phyloP scores from a whole-genome alignment of 257 asterid species.

The Lavandula angustifolia region DNA sequence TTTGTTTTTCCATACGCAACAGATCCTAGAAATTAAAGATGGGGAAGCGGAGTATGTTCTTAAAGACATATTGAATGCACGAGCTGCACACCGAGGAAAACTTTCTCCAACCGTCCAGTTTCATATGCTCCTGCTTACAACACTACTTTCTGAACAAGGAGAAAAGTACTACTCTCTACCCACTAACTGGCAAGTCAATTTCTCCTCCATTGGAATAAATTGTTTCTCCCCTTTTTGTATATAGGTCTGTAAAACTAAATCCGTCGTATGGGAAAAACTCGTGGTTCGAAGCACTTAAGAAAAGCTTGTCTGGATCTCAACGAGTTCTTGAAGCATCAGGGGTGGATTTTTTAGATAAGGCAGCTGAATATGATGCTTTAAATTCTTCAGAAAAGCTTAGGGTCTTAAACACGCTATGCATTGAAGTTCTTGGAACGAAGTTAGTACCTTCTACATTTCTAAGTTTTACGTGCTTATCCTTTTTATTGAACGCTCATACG shows the following conservation, averaged over 20 bases:
- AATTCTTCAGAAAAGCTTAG: conserved; percentile 58
- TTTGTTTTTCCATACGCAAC: conserved; percentile 11
- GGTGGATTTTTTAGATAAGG: conserved; percentile 42
- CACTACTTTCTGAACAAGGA: conserved; percentile 47
- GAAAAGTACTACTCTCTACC: conserved; percentile 47
- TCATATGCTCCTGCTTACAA: conserved; percentile 49
- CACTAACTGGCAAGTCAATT: conserved; percentile 17
- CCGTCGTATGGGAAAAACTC: conserved; percentile 37
- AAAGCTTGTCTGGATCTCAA: conserved; percentile 50
- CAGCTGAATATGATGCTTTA: conserved; percentile 51
- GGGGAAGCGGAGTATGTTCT: conserved; percentile 35
- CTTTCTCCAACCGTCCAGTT: conserved; percentile 49
- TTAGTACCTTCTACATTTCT: conserved; percentile 36
- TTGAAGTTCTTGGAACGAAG: conserved; percentile 70
- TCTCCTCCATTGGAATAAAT: conserved; percentile 9
- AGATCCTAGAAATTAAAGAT: conserved; percentile 35
- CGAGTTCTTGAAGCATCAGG: conserved; percentile 35
- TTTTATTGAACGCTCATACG: conserved; percentile 7
- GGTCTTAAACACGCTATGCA: conserved; percentile 62
- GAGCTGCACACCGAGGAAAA: conserved; percentile 53
- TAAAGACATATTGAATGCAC: conserved; percentile 54
- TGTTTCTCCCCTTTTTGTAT: conserved; percentile 21
- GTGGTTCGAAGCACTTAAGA: conserved; percentile 53
- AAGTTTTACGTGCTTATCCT: conserved; percentile 17
- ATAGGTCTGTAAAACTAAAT: conserved; percentile 39